A percentile compares a stretch with the other conserved stretches of the same genome.
phyloP scores from a whole-genome alignment of 371 early-diverging fungal genomes.

The Mortierella sp. region DNA sequence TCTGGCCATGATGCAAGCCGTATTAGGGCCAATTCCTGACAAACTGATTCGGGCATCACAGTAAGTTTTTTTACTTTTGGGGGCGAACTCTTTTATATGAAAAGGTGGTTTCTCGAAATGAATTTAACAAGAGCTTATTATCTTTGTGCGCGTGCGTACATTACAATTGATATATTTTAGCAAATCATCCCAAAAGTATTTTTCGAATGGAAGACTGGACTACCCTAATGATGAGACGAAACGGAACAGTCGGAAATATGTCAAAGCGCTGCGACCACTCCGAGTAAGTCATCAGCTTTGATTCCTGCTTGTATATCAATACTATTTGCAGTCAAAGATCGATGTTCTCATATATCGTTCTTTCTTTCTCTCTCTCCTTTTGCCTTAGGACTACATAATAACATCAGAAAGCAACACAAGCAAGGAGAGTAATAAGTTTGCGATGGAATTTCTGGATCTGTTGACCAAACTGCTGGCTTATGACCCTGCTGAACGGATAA shows the following conservation, averaged over 20 bases:
- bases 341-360: not conserved
- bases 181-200: slow-evolving; percentile 70
- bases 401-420: slow-evolving; percentile 17
- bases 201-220: slow-evolving; percentile 66
- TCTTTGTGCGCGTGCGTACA: not conserved
- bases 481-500: slow-evolving; percentile 74
- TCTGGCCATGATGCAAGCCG: slow-evolving; percentile 79
- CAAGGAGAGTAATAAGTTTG: slow-evolving; percentile 20
- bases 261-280: slow-evolving; percentile 70
- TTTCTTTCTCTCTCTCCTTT: not conserved
- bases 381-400: slow-evolving; percentile 29
- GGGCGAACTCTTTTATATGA: not conserved
- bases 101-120: not conserved
- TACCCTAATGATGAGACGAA: slow-evolving; percentile 77
- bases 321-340: not conserved
- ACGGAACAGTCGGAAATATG: slow-evolving; percentile 75
- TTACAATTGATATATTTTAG: too few relatives aligned
- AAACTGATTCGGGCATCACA: slow-evolving; percentile 57
- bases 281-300: slow-evolving; percentile 53
- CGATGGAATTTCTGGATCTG: slow-evolving; percentile 62
- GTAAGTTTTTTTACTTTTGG: slow-evolving; percentile 33
- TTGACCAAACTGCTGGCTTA: slow-evolving; percentile 72
- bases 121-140: not conserved
- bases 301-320: not conserved
- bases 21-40: slow-evolving; percentile 68